phyloP scores from a whole-genome alignment of 176 grass and related monocot species.

The Carex scoparia region DNA sequence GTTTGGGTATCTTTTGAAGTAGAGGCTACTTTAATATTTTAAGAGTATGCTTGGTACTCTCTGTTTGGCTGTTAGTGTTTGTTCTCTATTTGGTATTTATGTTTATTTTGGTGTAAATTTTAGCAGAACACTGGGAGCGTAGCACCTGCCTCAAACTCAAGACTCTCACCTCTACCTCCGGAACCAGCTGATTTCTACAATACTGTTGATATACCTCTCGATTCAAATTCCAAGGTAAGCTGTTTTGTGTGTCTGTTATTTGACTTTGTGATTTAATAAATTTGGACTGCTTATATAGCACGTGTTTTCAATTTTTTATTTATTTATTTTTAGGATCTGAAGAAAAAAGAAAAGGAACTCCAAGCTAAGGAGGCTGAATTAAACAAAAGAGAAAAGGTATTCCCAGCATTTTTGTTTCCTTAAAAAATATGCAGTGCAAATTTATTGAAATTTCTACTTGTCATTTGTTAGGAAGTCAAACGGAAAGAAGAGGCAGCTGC shows the following conservation, averaged over 20 bases:
- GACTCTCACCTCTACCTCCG: constrained; percentile 78
- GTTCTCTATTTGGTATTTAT: not conserved
- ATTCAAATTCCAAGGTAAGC: constrained; percentile 59
- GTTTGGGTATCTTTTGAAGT: not conserved
- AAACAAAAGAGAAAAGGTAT: constrained; percentile 88
- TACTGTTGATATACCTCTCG: constrained; percentile 82
- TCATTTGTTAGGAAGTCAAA: constrained; percentile 67
- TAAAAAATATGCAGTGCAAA: not conserved
- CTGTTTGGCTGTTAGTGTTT: not conserved
- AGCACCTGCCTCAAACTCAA: constrained; percentile 60
- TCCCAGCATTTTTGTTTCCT: not conserved
- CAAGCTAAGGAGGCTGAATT: constrained; percentile 88
- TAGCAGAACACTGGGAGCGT: constrained; percentile 66
- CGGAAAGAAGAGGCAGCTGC: constrained; percentile 79
- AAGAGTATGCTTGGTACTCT: not conserved
- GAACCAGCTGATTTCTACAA: constrained; percentile 91
- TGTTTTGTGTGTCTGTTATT: not conserved
- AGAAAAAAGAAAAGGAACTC: constrained; percentile 87
- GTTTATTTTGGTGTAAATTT: not conserved
- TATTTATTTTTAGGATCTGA: constrained; percentile 55
- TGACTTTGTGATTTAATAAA: not conserved
- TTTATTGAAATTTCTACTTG: constrained; percentile 24
- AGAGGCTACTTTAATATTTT: not conserved
- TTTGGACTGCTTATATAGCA: constrained; percentile 48
- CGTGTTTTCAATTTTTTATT: constrained; percentile 27